Conservation (phyloP, 23 red algal genomes). For the Gracilaria gracilis region DNA sequence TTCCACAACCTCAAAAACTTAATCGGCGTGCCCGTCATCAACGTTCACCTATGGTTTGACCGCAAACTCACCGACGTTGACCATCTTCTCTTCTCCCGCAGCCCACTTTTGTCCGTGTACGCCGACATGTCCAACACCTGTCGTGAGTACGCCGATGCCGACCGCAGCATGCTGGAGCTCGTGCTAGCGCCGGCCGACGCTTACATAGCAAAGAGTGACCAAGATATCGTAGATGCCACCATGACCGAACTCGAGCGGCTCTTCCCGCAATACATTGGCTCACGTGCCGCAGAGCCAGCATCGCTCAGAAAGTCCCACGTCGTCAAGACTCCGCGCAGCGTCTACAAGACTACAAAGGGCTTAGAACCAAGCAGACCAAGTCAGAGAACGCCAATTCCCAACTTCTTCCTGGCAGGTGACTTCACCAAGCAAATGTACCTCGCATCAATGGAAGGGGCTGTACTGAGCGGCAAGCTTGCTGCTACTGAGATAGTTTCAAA, state of each 20-base stretch:
- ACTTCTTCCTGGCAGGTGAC: constrained; percentile 98
- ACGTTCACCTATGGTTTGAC: constrained; percentile 98
- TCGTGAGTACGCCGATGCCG: constrained; percentile 82
- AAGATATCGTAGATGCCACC: constrained; percentile 85
- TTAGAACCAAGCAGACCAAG: constrained; percentile 87
- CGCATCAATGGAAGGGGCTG: constrained; percentile 96
- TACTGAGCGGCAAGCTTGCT: constrained; percentile 92
- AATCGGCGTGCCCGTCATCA: constrained; percentile 97
- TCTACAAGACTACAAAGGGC: constrained; percentile 95
- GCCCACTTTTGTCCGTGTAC: constrained; percentile 93
- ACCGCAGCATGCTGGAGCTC: constrained; percentile 91
- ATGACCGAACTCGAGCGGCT: constrained; percentile 91
- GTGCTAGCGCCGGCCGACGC: constrained; percentile 91
- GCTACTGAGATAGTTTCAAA: constrained; percentile 76
- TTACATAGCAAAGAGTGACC: constrained; percentile 86
- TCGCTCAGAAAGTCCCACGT: constrained; percentile 87
- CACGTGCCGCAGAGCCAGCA: constrained; percentile 68
- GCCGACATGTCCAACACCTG: constrained; percentile 99
- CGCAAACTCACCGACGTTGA: constrained; percentile 95
- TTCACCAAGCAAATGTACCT: constrained; percentile 98
- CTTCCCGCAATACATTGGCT: constrained; percentile 91
- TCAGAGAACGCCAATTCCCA: constrained; percentile 88
- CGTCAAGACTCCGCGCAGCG: constrained; percentile 94
- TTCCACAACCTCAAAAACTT: constrained; percentile 77
- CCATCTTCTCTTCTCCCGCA: constrained; percentile 97